Conservation (phyloP, 305 asterid species). For the Solanum hybrid region DNA sequence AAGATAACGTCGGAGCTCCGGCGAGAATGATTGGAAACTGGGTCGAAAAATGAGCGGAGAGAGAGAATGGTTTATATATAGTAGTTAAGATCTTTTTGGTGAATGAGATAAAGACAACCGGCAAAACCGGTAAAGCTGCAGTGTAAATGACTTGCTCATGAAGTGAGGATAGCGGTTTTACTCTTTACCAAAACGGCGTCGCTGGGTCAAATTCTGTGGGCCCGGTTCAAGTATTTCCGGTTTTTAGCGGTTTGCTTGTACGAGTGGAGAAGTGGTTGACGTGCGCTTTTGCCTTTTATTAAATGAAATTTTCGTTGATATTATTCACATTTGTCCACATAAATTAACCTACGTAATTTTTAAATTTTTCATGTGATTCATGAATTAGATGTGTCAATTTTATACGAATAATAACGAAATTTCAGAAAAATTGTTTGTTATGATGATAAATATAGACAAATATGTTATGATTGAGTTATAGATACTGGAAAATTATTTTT, state of each 20-base stretch:
- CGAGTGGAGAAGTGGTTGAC: background rate
- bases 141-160: conserved; percentile 1
- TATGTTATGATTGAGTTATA: too few species aligned
- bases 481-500: too few species aligned
- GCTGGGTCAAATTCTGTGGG: background rate
- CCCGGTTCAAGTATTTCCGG: background rate
- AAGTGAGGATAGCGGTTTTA: background rate
- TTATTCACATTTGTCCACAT: background rate
- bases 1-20: conserved; percentile 11
- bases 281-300: background rate
- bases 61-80: conserved; percentile 14
- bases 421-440: accelerated
- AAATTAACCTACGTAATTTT: background rate
- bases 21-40: conserved; percentile 12
- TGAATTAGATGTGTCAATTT: background rate
- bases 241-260: background rate
- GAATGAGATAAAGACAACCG: conserved; percentile 17
- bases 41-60: conserved; percentile 16
- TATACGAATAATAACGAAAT: background rate
- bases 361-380: background rate
- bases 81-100: background rate
- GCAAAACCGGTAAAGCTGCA: conserved; percentile 16
- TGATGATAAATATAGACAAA: background rate
- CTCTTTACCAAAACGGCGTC: background rate
- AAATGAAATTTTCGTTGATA: background rate